Evolutionary conservation across 768 basidiomycete genomes (phyloP).

Genomic region (Rhizopogon vesiculosus): DNA sequence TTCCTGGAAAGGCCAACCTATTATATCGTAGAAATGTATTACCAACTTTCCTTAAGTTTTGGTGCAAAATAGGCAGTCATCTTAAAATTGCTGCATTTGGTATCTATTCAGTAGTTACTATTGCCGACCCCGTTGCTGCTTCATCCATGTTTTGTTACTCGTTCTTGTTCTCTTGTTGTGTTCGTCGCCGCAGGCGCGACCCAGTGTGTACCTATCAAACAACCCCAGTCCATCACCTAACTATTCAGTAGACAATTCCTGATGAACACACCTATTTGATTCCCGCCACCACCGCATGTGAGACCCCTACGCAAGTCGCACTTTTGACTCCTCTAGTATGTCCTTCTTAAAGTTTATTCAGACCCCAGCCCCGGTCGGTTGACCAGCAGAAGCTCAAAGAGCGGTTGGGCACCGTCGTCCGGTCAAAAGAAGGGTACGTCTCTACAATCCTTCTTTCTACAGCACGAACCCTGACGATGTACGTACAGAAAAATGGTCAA

Average conservation of each 20-base stretch:
- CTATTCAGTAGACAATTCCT: constrained; percentile 7
- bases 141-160: constrained; percentile 22
- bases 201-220: constrained; percentile 11
- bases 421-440: constrained; percentile 54
- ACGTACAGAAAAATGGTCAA: constrained; percentile 64
- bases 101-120: background rate
- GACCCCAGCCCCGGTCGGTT: constrained; percentile 28
- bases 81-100: constrained; percentile 8
- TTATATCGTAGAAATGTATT: too few species aligned
- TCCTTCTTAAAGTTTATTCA: constrained; percentile 5
- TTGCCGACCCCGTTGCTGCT: background rate
- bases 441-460: background rate
- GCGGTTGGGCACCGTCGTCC: constrained; percentile 50
- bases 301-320: constrained; percentile 20
- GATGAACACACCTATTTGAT: constrained; percentile 25
- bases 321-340: background rate
- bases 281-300: constrained; percentile 16
- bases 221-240: background rate
- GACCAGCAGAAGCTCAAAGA: constrained; percentile 50
- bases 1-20: background rate
- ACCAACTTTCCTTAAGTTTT: background rate
- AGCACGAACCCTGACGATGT: background rate
- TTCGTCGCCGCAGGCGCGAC: constrained; percentile 16
- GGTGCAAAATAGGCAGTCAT: background rate
- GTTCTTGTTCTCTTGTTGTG: constrained; percentile 25